Conservation (phyloP, 768 basidiomycete genomes). For the Macrocybe gigantea region DNA sequence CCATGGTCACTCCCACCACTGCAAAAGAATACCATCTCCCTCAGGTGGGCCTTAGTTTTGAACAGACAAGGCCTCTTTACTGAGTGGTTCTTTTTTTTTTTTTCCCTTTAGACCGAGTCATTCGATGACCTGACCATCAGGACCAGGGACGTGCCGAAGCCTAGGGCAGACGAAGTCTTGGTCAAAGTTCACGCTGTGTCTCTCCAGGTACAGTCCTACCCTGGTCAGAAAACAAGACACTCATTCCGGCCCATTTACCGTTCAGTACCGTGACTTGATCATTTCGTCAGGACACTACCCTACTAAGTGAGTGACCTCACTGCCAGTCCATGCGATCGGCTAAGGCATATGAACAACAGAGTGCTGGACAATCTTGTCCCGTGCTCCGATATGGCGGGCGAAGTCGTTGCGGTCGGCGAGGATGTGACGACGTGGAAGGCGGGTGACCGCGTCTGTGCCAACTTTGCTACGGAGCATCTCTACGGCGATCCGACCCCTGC, state of each 20-base stretch:
- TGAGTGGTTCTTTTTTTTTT: background rate
- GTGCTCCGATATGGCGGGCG: slow-evolving; percentile 49
- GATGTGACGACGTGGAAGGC: slow-evolving; percentile 41
- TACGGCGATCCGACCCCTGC: slow-evolving; percentile 31
- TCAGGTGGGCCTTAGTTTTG: background rate
- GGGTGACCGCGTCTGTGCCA: slow-evolving; percentile 51
- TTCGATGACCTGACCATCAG: slow-evolving; percentile 16
- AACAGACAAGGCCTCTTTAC: background rate
- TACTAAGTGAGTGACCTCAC: slow-evolving; percentile 15
- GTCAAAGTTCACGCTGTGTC: slow-evolving; percentile 52
- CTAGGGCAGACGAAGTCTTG: slow-evolving; percentile 39
- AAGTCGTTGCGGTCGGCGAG: slow-evolving; percentile 40
- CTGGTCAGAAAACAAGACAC: background rate
- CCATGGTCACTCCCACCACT: background rate
- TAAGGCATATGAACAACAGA: background rate
- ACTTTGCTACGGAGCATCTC: slow-evolving; percentile 40
- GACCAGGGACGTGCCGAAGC: slow-evolving; percentile 20
- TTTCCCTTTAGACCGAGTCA: slow-evolving; percentile 8
- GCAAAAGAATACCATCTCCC: background rate
- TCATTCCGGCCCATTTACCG: background rate
- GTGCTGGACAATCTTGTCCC: slow-evolving; percentile 17
- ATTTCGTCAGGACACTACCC: slow-evolving; percentile 33
- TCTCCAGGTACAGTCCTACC: slow-evolving; percentile 28
- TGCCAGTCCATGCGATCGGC: background rate
- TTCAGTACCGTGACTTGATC: slow-evolving; percentile 44